Evolutionary conservation across 352 stramenopile species (phyloP).

Genomic region (Phytophthora cryptogea): DNA sequence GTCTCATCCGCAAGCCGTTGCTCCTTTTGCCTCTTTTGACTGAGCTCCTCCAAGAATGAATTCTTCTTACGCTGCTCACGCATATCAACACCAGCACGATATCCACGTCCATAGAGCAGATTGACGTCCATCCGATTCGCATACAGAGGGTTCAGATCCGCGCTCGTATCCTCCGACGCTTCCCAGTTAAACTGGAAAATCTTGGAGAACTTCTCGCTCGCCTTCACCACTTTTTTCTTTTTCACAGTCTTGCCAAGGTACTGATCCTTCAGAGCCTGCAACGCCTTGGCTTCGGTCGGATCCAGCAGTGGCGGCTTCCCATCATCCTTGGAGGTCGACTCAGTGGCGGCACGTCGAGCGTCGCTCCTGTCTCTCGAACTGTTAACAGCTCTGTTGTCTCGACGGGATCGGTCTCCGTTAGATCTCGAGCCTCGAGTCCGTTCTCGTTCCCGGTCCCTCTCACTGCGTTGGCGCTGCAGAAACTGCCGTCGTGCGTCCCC

Average conservation of each 20-base stretch:
- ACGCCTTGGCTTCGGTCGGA: constrained; percentile 69
- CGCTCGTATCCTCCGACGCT: constrained; percentile 89
- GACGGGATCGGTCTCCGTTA: constrained; percentile 22
- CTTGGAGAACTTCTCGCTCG: constrained; percentile 93
- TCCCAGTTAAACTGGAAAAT: constrained; percentile 97
- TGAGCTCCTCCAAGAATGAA: constrained; percentile 88
- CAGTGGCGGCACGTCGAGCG: constrained; percentile 1
- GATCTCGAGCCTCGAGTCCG: constrained; percentile 14
- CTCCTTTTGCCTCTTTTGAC: constrained; percentile 85
- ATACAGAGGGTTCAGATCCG: constrained; percentile 93
- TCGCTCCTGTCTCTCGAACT: constrained; percentile 16
- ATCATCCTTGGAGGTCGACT: constrained; percentile 19
- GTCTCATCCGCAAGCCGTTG: constrained; percentile 68
- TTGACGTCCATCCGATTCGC: constrained; percentile 89
- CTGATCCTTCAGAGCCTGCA: constrained; percentile 87
- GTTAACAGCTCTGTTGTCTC: constrained; percentile 14
- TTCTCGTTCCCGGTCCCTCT: constrained; percentile 37
- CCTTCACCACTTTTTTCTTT: constrained; percentile 92
- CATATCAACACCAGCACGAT: constrained; percentile 93
- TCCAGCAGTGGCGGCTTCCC: constrained; percentile 29
- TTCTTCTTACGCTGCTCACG: constrained; percentile 93
- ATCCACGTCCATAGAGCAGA: constrained; percentile 91
- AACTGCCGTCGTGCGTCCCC: constrained; percentile 70
- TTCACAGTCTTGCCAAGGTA: constrained; percentile 87
- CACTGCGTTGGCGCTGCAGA: constrained; percentile 54